A percentile compares a stretch with the other conserved stretches of the same genome.
phyloP scores from a whole-genome alignment of 129 eudicot genomes.

The Artemisia annua region DNA sequence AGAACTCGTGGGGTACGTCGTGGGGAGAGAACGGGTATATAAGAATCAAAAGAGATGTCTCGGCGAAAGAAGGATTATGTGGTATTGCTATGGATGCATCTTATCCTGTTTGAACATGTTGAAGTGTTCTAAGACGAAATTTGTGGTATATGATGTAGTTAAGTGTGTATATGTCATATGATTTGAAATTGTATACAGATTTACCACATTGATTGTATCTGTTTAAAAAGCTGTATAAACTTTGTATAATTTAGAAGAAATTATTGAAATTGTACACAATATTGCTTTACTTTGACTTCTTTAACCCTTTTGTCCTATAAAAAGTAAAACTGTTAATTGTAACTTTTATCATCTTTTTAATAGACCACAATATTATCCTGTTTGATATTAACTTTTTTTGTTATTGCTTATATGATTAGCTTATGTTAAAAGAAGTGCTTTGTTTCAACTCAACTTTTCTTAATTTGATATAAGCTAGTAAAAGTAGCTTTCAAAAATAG shows the following conservation, averaged over 20 bases:
- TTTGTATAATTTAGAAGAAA: slow-evolving; percentile 10
- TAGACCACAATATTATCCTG: too few relatives aligned
- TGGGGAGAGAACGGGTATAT: slow-evolving; percentile 60
- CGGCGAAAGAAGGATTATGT: slow-evolving; percentile 42
- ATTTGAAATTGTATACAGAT: not conserved
- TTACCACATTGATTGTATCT: not conserved
- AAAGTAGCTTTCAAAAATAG: too few relatives aligned
- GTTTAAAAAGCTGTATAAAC: not conserved
- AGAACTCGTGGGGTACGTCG: slow-evolving; percentile 55
- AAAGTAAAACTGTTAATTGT: not conserved
- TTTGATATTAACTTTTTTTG: too few relatives aligned
- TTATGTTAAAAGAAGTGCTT: too few relatives aligned
- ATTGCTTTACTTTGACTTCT: slow-evolving; percentile 7
- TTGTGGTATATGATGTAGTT: slow-evolving; percentile 6
- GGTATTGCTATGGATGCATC: slow-evolving; percentile 50
- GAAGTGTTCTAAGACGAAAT: not conserved
- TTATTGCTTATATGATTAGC: too few relatives aligned
- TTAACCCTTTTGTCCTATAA: too few relatives aligned
- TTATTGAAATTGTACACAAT: not conserved
- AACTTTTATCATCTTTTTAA: too few relatives aligned
- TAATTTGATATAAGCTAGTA: too few relatives aligned
- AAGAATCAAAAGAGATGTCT: slow-evolving; percentile 38
- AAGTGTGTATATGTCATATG: slow-evolving; percentile 23
- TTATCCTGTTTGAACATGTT: slow-evolving; percentile 35
- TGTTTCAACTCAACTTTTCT: too few relatives aligned